These are phyloP conservation scores for Chlamydomonas sphaeroides DNA, from an alignment of 139 green algal species.

Conservation along the genomic window DNA sequence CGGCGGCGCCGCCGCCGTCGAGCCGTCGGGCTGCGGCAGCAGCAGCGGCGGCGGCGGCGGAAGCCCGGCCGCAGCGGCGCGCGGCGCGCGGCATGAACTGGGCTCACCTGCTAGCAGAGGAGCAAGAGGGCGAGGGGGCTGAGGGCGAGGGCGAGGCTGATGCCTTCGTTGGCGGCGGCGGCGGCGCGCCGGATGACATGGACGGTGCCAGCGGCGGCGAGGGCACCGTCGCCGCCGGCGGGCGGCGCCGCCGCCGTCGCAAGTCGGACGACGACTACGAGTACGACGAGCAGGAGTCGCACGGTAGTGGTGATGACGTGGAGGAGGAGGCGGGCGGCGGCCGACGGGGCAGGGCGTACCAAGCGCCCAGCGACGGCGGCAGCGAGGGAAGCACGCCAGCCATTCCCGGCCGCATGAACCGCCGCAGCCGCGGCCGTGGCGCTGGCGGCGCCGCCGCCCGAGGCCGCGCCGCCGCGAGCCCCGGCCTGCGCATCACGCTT, in stretches of 20 bases:
- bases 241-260: neutral
- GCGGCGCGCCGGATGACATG: neutral
- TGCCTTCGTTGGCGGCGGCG: no score
- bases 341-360: neutral
- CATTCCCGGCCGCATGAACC: neutral
- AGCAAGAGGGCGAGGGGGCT: neutral
- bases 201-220: neutral
- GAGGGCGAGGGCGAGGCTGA: neutral
- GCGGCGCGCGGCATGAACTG: neutral
- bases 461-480: neutral
- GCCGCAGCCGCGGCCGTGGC: neutral
- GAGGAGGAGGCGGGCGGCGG: conserved; percentile 1
- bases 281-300: neutral
- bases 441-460: neutral
- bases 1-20: no score
- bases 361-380: conserved; percentile 30
- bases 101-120: conserved; percentile 11
- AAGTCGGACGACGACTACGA: conserved; percentile 21
- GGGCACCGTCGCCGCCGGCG: neutral
- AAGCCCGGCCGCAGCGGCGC: conserved; percentile 6
- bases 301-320: neutral
- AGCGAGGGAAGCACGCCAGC: conserved; percentile 32
- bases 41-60: neutral
- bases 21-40: neutral
- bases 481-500: neutral